phyloP scores from a whole-genome alignment of 2,329 filamentous ascomycete species.

The Phoma herbarum region DNA sequence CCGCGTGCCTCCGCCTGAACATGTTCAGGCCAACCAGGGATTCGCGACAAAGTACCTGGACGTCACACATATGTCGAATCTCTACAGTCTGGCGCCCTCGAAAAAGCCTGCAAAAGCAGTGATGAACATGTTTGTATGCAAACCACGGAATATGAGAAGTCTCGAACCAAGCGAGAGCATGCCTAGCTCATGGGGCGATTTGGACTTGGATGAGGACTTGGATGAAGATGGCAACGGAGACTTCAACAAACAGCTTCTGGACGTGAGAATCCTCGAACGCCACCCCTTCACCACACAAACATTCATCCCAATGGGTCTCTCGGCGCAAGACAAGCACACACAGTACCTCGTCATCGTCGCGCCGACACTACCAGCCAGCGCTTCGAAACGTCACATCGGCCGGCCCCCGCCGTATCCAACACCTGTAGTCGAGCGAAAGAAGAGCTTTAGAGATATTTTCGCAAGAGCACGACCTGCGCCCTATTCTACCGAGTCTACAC shows the following conservation, averaged over 20 bases:
- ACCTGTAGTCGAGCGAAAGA: conserved; percentile 40
- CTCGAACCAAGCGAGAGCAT: conserved; percentile 48
- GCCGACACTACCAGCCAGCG: conserved; percentile 69
- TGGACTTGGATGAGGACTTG: conserved; percentile 47
- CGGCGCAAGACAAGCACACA: conserved; percentile 55
- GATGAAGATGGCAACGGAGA: conserved; percentile 37
- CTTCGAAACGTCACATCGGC: conserved; percentile 37
- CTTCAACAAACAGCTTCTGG: conserved; percentile 60
- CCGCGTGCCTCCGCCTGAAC: conserved; percentile 56
- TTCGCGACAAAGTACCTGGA: conserved; percentile 86
- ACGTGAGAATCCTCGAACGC: conserved; percentile 79
- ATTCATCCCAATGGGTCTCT: conserved; percentile 78
- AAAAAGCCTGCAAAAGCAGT: conserved; percentile 65
- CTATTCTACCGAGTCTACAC: conserved; percentile 62
- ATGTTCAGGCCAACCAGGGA: conserved; percentile 79
- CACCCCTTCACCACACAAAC: conserved; percentile 96
- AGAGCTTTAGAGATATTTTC: conserved; percentile 52
- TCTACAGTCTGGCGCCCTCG: conserved; percentile 73
- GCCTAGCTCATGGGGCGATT: conserved; percentile 47
- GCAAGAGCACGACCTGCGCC: conserved; percentile 53
- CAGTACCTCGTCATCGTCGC: conserved; percentile 89
- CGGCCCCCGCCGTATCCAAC: conserved; percentile 56
- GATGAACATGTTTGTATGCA: conserved; percentile 91
- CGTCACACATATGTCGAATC: conserved; percentile 76
- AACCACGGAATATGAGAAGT: conserved; percentile 66